These are phyloP conservation scores for Stipa capillata DNA, from an alignment of 176 grass and related monocot species.

Conservation along the genomic window DNA sequence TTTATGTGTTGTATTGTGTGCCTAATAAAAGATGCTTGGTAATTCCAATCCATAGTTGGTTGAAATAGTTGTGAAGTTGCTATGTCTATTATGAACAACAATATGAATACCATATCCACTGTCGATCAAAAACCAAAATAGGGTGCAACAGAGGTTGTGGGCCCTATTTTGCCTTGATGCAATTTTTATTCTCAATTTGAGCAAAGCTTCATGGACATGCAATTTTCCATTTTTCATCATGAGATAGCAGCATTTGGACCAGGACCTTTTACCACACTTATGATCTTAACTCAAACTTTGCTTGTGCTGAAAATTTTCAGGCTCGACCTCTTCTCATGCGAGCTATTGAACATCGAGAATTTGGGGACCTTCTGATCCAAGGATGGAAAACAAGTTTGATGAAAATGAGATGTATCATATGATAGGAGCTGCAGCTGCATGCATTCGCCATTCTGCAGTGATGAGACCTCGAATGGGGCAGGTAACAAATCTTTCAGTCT, in stretches of 20 bases:
- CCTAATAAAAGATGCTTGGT: background rate
- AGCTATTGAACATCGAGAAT: slow-evolving; percentile 64
- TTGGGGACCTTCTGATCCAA: slow-evolving; percentile 65
- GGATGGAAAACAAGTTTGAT: slow-evolving; percentile 63
- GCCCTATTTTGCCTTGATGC: background rate
- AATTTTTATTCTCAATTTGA: background rate
- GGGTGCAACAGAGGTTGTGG: background rate
- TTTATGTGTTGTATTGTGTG: too few relatives aligned
- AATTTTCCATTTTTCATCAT: background rate
- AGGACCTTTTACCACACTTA: too few relatives aligned
- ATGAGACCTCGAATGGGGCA: slow-evolving; percentile 96
- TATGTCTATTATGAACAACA: background rate
- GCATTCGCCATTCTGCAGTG: slow-evolving; percentile 68
- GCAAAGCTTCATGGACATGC: background rate
- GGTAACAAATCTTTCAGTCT: slow-evolving; percentile 38
- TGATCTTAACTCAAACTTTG: slow-evolving; percentile 3
- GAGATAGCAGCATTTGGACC: background rate
- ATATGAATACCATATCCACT: background rate
- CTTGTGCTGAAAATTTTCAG: slow-evolving; percentile 38
- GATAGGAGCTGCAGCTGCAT: slow-evolving; percentile 93
- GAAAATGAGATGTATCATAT: slow-evolving; percentile 70
- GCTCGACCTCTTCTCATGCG: slow-evolving; percentile 61
- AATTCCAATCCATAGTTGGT: background rate
- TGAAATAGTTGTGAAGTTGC: slow-evolving; percentile 1
- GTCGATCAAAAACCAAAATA: background rate